Evolutionary conservation across 768 basidiomycete species (phyloP).

Genomic region (Sutorius australiensis): DNA sequence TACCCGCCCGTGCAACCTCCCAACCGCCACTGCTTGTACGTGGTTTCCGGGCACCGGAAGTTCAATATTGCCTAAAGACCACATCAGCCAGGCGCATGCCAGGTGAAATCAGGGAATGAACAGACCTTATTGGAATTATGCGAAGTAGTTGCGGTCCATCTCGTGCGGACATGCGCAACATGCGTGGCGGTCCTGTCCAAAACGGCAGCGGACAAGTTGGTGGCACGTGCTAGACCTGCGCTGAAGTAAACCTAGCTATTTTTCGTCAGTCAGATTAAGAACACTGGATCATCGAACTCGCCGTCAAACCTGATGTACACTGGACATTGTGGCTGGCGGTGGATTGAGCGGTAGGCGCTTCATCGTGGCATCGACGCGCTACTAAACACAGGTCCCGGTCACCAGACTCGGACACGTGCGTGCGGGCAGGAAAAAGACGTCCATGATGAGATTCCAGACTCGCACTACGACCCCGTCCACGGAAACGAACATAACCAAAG

Average conservation of each 20-base stretch:
- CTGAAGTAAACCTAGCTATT: not conserved
- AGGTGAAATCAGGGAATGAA: conserved; percentile 23
- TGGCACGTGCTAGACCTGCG: conserved; percentile 12
- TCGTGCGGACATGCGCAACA: conserved; percentile 24
- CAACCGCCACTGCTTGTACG: conserved; percentile 20
- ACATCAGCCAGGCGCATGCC: conserved; percentile 22
- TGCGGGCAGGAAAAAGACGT: conserved; percentile 12
- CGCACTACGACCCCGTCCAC: not conserved
- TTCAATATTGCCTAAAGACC: conserved; percentile 18
- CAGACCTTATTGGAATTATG: conserved; percentile 11
- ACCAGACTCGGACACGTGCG: conserved; percentile 20
- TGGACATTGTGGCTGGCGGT: not conserved
- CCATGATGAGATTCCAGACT: not conserved
- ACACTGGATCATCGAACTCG: not conserved
- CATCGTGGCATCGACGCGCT: not conserved
- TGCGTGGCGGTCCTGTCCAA: conserved; percentile 19
- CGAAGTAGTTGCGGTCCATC: conserved; percentile 15
- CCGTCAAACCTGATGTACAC: not conserved
- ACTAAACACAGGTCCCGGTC: conserved; percentile 10
- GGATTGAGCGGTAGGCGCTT: not conserved
- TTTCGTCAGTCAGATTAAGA: not conserved
- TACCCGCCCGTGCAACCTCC: conserved; percentile 12
- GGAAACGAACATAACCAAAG: conserved; percentile 2
- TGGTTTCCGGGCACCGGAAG: conserved; percentile 25
- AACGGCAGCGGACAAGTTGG: not conserved